Base-by-base conservation (phyloP, 495 filamentous ascomycete genomes). In the Aspergillus ellipticus region DNA sequence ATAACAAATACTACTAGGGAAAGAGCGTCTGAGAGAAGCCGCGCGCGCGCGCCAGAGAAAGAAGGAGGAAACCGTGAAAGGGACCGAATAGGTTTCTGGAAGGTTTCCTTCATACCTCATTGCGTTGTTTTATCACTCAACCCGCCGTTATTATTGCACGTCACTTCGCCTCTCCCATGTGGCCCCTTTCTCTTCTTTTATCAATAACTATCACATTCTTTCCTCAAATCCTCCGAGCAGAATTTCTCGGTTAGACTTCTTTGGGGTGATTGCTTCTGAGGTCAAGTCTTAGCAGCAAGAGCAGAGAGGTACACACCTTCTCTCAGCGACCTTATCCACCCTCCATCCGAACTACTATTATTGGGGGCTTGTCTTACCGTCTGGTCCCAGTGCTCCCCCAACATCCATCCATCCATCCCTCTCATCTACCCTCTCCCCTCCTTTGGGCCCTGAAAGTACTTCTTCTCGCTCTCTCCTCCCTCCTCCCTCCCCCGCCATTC, bases 141-240 rank as follows among this genome's bases (percentile, higher is more conserved):
- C 28, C 28, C 17, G 20, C 33, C 17, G 10, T 48, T 53, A 53
- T 56, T 51, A 41, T 59, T 54, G 56, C 54, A 61, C 54, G 55
- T 61, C 58, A 61, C 26, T 28, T 41, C 46, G 19, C 41, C 31
- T 46, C 17, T 50, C 48, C 54, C 57, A 65, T 61, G 57, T 66
- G 63, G 60, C 54, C 60, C 56, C 48, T 53, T 66, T 62, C 63
- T 56, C 54, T 60, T 49, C 54, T 52, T 61, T 51, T 55, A 56
- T 55, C 53, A 54, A 60, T 62, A 59, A 61, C 52, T 53, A 49
- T 60, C 59, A 51, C 55, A 51, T 62, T 59, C 54, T 49, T 52
- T 61, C 51, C 54, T 59, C 50, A 57, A 62, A 59, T 59, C 53
- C 59, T 66, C 62, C 63, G 60, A 65, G 33, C 49, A 43, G 41